Evolutionary conservation across 2,329 filamentous ascomycete species (phyloP), one percentile per base, ranked within the genome.

Genomic region (Truncatella angustata): DNA sequence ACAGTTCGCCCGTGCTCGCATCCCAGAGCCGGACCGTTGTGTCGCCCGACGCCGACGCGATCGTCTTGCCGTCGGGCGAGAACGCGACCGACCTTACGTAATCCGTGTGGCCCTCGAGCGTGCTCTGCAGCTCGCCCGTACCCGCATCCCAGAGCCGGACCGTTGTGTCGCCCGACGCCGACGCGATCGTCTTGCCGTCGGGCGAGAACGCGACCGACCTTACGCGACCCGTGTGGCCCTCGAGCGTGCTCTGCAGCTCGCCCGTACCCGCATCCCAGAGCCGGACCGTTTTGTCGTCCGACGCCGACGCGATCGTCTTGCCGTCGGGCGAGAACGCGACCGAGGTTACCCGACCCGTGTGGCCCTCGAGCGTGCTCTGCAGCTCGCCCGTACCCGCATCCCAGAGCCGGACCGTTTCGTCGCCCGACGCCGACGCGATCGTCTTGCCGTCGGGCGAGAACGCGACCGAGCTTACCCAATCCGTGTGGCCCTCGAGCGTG

Each of bases 201-300:
- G 52, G 54, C 35, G 58, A 58, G 54, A 61, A 58, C 11, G 50
- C 49, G 16, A 61, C 47, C 20, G 39, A 44, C n/a, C 23, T 11
- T 16, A 57, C 50, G 28, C 10, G 11, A 39, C 23, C 26, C 16
- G 23, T 47, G 49, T 56, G 53, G 26, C 54, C 55, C 36, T 59
- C 43, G 48, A 63, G 52, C 37, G 54, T 58, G 21, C 55, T 53
- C 39, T 56, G 47, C 35, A 2, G 14, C 24, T 23, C 21, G 21
- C 24, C 47, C 47, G 47, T 50, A 14, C n/a, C 14, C 5, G 35
- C 21, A 35, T 28, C 52, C 56, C 23, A 35, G 39, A 54, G 54
- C 48, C 60, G 59, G 62, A 18, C 56, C 16, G 14, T 49, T 20
- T 49, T 58, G 35, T 4, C 51, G 7, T 30, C 1, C 28, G 50